phyloP scores from a whole-genome alignment of 441 rosid species.

The Populus trichocarpa region DNA sequence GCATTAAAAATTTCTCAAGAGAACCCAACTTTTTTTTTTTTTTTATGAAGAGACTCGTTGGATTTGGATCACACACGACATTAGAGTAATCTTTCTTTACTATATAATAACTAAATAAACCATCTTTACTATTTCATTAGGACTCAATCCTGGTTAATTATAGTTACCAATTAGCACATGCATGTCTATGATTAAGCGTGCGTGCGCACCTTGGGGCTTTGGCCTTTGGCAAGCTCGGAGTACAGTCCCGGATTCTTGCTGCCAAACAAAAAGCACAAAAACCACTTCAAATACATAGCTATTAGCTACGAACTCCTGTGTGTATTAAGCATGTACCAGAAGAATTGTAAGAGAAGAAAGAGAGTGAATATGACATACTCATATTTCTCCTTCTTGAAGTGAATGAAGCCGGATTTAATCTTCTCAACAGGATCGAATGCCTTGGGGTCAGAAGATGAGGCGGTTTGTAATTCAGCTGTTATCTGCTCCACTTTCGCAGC shows the following conservation, averaged over 20 bases:
- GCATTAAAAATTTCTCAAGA: background rate
- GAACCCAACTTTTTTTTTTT: too few relatives aligned
- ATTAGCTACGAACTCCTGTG: too few relatives aligned
- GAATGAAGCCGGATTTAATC: constrained; percentile 70
- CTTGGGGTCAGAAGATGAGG: constrained; percentile 33
- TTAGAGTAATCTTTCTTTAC: too few relatives aligned
- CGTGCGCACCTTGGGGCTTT: constrained; percentile 70
- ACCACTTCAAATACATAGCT: background rate
- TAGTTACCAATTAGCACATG: too few relatives aligned
- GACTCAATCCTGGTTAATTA: too few relatives aligned
- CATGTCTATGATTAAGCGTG: background rate
- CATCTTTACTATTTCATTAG: too few relatives aligned
- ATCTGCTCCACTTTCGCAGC: constrained; percentile 75
- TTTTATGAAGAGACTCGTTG: too few relatives aligned
- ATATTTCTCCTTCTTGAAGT: constrained; percentile 88
- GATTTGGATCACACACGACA: too few relatives aligned
- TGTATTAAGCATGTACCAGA: too few relatives aligned
- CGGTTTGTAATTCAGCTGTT: constrained; percentile 55
- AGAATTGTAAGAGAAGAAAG: too few relatives aligned
- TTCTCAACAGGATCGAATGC: constrained; percentile 51
- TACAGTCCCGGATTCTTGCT: constrained; percentile 71
- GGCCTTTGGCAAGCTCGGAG: constrained; percentile 83
- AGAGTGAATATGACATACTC: constrained; percentile 38
- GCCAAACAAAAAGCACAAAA: constrained; percentile 9
- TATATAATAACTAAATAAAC: too few relatives aligned